Conservation (phyloP, 176 grass and related monocot species). For the Dactylis glomerata region DNA sequence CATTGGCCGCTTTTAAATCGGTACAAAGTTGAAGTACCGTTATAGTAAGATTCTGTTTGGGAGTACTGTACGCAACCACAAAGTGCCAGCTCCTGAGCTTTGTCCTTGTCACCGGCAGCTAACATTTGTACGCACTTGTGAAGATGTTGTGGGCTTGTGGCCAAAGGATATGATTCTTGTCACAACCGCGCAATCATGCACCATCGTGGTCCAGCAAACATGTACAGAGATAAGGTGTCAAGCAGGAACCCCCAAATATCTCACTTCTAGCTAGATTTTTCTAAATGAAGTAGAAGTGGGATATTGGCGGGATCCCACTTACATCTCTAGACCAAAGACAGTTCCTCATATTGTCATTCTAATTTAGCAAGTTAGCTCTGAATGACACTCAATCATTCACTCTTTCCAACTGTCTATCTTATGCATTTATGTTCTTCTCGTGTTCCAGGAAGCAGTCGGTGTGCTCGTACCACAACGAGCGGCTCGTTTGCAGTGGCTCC, state of each 20-base stretch:
- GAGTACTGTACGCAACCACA: neutral
- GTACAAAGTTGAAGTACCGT: no score
- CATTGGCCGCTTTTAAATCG: no score
- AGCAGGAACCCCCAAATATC: no score
- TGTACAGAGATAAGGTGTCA: neutral
- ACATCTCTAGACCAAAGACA: no score
- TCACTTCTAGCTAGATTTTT: no score
- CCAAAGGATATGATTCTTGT: neutral
- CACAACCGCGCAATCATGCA: neutral
- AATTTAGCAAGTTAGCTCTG: neutral
- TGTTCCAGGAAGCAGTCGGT: conserved; percentile 45
- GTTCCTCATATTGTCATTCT: neutral
- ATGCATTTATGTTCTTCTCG: neutral
- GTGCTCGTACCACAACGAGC: conserved; percentile 64
- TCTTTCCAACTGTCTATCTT: neutral
- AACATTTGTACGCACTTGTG: no score
- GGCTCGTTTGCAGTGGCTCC: conserved; percentile 47
- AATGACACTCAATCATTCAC: neutral
- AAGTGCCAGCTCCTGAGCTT: neutral
- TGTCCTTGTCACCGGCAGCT: no score
- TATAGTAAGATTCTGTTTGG: neutral
- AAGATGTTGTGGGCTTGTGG: no score
- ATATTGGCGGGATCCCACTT: no score
- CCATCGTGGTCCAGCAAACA: neutral
- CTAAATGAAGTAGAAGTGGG: no score